Conservation (phyloP, 2,329 filamentous ascomycete genomes). For the Colletotrichum noveboracense region DNA sequence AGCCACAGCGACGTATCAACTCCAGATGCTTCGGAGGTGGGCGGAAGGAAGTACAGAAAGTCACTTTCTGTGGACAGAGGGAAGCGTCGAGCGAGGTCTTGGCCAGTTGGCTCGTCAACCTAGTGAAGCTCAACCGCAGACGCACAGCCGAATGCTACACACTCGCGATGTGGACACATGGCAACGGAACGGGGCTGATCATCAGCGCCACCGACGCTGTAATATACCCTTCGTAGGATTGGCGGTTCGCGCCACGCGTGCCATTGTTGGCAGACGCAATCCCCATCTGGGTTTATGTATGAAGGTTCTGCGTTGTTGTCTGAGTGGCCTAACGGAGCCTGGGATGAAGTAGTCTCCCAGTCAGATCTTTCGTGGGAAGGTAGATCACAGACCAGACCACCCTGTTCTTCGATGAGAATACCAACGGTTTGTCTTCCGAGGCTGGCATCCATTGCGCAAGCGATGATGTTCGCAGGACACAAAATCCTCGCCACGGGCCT, state of each 20-base stretch:
- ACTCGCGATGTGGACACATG: constrained; percentile 68
- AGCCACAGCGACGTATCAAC: constrained; percentile 60
- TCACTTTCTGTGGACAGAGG: constrained; percentile 59
- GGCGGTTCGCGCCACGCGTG: constrained; percentile 24
- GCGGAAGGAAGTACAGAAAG: constrained; percentile 65
- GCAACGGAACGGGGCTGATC: constrained; percentile 70
- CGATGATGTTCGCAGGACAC: constrained; percentile 61
- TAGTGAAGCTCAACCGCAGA: constrained; percentile 69
- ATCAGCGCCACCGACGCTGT: constrained; percentile 62
- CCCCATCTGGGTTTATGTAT: background rate
- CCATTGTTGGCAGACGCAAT: constrained; percentile 29
- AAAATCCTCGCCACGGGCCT: constrained; percentile 55
- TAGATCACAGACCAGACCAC: constrained; percentile 66
- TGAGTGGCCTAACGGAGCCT: background rate
- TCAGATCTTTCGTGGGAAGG: constrained; percentile 19
- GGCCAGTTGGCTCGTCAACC: constrained; percentile 48
- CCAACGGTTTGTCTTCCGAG: constrained; percentile 60
- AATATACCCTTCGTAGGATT: constrained; percentile 26
- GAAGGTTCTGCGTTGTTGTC: background rate
- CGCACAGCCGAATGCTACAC: constrained; percentile 69
- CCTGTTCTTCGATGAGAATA: constrained; percentile 62
- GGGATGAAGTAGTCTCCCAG: background rate
- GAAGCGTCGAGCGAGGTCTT: constrained; percentile 60
- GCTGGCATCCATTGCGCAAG: constrained; percentile 68
- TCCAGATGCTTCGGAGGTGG: constrained; percentile 38